Percentiles rank a stretch among this genome's conserved stretches.
phyloP scores from a whole-genome alignment of 306 rosid genomes.

The Vigna trinervia region DNA sequence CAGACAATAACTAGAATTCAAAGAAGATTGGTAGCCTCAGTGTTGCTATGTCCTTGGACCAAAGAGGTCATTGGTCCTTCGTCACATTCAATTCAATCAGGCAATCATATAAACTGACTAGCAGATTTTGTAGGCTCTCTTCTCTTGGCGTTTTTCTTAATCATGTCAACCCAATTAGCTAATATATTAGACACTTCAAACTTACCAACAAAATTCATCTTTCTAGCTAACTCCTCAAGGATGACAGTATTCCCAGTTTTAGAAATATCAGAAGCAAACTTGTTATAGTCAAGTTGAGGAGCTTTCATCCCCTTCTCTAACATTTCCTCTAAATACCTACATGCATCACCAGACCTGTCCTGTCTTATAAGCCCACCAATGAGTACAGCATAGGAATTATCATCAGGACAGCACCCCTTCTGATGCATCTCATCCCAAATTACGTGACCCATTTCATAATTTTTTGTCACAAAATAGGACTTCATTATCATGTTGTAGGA shows the following conservation, averaged over 20 bases:
- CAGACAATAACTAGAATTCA: conserved; percentile 9
- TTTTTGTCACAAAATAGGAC: conserved; percentile 69
- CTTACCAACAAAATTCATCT: conserved; percentile 80
- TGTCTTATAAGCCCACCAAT: conserved; percentile 83
- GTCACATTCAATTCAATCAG: conserved; percentile 27
- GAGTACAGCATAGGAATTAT: conserved; percentile 74
- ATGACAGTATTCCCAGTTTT: conserved; percentile 75
- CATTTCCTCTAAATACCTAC: conserved; percentile 83
- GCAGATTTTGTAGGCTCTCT: conserved; percentile 46
- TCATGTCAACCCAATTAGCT: conserved; percentile 80
- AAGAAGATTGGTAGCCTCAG: not conserved
- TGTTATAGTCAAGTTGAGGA: conserved; percentile 86
- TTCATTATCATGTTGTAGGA: conserved; percentile 93
- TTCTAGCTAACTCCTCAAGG: conserved; percentile 77
- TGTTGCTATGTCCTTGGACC: not conserved
- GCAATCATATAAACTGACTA: conserved; percentile 44
- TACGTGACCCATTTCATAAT: conserved; percentile 69
- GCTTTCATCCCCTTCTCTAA: conserved; percentile 90
- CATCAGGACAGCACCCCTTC: conserved; percentile 84
- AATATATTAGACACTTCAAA: conserved; percentile 77
- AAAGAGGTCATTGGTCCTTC: not conserved
- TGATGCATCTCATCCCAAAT: conserved; percentile 81
- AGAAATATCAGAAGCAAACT: conserved; percentile 81
- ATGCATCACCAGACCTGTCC: conserved; percentile 74
- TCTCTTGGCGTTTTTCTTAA: conserved; percentile 65